Evolutionary conservation across 1,284 basidiomycete genomes (phyloP), one percentile per base, ranked within the genome.

Genomic region (Blastosporella zonata): DNA sequence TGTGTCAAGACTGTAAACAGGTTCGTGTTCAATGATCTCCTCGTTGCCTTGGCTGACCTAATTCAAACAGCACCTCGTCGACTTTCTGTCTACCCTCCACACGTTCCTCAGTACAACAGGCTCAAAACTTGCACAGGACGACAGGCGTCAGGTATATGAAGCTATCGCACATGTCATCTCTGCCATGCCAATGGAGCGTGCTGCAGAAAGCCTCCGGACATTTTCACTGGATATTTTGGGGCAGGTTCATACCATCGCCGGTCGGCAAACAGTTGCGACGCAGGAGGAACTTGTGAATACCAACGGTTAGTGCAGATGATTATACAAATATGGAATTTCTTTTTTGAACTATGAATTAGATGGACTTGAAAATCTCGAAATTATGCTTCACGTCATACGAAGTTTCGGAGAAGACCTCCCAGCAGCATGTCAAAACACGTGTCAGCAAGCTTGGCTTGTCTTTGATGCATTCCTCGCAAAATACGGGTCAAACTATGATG

Each of bases 81-180:
- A 95, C 13, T 97, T 92, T 70, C 73, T 99, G 25, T 90, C 93
- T 0, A 93, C 95, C 50, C 77, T 99, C 2, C 91, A 97, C 67
- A 79, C 84, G 0, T 99, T 99, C 73, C 75, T 97, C 49, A 79
- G 78, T 29, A 82, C 85, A 0, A 82, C 89, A 20, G 91, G 90
- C 39, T 62, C 73, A 7, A 91, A 89, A 63, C 74, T 99, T 33
- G 73, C 76, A 10, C 91, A 94, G 62, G 90, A 94, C 35, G 97
- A 99, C 65, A 82, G 87, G 61, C 79, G 90, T 25, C 87, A 95
- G 64, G 87, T 99, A 13, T 95, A 94, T 60, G 93, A 97, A 65
- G 96, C 94, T 3, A 93, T 99, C 50, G 94, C 92, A 1, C 87
- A 93, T 67, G 91, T 99, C 49, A 95, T 99, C 52, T 89, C 88